Conservation (phyloP, 2,329 filamentous ascomycete species). For the Coleophoma eucalyptorum region DNA sequence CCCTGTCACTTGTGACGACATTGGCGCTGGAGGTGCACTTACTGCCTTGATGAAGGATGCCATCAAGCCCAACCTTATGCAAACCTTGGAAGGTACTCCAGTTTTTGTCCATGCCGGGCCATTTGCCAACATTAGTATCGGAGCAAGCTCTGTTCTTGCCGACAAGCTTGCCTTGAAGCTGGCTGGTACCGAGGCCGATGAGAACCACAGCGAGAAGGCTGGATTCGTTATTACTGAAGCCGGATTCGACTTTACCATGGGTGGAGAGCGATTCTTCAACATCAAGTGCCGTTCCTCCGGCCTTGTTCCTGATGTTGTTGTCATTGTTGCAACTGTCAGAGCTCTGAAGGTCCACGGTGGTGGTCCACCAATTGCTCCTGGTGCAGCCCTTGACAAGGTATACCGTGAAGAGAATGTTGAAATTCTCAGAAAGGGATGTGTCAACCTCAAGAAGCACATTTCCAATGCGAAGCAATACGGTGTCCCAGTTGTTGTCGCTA, state of each 20-base stretch:
- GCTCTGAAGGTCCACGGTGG: slow-evolving; percentile 97
- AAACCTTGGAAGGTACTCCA: slow-evolving; percentile 93
- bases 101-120: slow-evolving; percentile 97
- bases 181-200: slow-evolving; percentile 87
- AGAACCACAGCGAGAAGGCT: slow-evolving; percentile 76
- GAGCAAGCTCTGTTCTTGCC: slow-evolving; percentile 90
- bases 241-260: slow-evolving; percentile 99
- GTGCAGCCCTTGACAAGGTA: slow-evolving; percentile 77
- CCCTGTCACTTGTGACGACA: slow-evolving; percentile 91
- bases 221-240: slow-evolving; percentile 96
- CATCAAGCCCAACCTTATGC: slow-evolving; percentile 99
- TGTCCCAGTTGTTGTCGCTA: slow-evolving; percentile 90
- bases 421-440: slow-evolving; percentile 80
- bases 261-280: slow-evolving; percentile 99
- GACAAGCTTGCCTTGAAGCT: slow-evolving; percentile 96
- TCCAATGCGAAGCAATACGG: slow-evolving; percentile 85
- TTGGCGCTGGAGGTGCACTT: slow-evolving; percentile 87
- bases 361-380: slow-evolving; percentile 87
- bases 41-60: slow-evolving; percentile 96
- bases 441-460: slow-evolving; percentile 96
- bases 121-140: slow-evolving; percentile 98
- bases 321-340: slow-evolving; percentile 92
- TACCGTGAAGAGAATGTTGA: slow-evolving; percentile 95
- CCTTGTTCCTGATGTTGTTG: slow-evolving; percentile 86
- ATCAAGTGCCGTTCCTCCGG: slow-evolving; percentile 98